These are phyloP conservation scores for Malassezia restricta DNA, from an alignment of 1,284 basidiomycete species.

Conservation along the genomic window DNA sequence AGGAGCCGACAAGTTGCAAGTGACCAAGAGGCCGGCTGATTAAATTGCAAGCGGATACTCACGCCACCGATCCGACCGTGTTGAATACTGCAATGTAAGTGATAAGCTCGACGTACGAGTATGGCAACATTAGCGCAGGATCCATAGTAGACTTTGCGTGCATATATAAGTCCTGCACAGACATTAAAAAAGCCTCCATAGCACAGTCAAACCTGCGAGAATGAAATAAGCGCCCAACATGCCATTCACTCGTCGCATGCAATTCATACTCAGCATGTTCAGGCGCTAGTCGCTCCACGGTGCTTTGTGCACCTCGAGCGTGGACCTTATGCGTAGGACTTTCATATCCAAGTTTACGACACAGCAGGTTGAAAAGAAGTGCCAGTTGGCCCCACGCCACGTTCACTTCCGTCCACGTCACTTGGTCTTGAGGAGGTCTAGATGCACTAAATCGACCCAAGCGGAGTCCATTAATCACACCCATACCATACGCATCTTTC, in stretches of 20 bases:
- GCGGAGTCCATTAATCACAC: conserved; percentile 89
- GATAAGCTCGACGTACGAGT: conserved; percentile 55
- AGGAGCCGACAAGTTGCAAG: conserved; percentile 80
- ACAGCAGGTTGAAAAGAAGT: conserved; percentile 74
- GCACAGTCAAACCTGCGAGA: conserved; percentile 89
- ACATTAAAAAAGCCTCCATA: conserved; percentile 90
- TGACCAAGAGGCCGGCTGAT: conserved; percentile 82
- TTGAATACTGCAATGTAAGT: conserved; percentile 55
- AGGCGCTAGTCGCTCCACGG: conserved; percentile 14
- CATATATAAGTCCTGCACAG: conserved; percentile 77
- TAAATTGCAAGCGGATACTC: conserved; percentile 83
- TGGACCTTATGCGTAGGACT: conserved; percentile 23
- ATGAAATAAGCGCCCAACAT: conserved; percentile 72
- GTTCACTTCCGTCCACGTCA: conserved; percentile 98
- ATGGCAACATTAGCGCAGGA: conserved; percentile 63
- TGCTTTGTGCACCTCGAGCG: conserved; percentile 32
- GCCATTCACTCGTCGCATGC: conserved; percentile 52
- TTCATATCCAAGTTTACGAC: conserved; percentile 19
- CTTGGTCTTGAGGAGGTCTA: conserved; percentile 52
- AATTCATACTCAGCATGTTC: conserved; percentile 30
- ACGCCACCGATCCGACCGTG: conserved; percentile 93
- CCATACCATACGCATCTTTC: conserved; percentile 65
- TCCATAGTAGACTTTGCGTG: conserved; percentile 60
- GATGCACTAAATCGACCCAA: conserved; percentile 69
- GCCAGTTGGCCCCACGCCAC: conserved; percentile 95